Evolutionary conservation across 2,329 filamentous ascomycete genomes (phyloP).

Genomic region (Beauveria australis): DNA sequence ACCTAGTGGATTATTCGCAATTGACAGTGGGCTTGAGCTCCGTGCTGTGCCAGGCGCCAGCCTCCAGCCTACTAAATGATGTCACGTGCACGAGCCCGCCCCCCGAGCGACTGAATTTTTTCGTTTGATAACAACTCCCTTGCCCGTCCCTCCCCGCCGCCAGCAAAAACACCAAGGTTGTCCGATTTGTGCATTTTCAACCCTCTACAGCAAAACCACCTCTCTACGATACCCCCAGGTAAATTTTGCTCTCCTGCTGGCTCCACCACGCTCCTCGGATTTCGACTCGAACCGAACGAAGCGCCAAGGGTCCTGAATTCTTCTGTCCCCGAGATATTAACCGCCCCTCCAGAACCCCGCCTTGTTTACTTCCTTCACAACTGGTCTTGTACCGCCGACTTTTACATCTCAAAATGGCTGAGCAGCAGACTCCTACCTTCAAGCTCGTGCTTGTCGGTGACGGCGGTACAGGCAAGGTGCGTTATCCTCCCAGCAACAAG

Average conservation of each 20-base stretch:
- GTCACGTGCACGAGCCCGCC: constrained; percentile 28
- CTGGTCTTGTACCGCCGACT: constrained; percentile 16
- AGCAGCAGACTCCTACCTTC: constrained; percentile 65
- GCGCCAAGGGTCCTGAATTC: not conserved
- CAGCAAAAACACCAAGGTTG: constrained; percentile 32
- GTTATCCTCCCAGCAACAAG: constrained; percentile 15
- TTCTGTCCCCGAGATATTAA: constrained; percentile 20
- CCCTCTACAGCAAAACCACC: constrained; percentile 25
- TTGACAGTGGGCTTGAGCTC: not conserved
- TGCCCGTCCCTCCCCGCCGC: constrained; percentile 33
- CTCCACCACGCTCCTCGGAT: constrained; percentile 12
- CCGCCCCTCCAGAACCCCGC: constrained; percentile 31
- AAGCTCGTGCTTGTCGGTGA: constrained; percentile 99
- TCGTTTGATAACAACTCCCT: constrained; percentile 29
- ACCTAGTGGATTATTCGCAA: not conserved
- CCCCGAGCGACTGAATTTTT: constrained; percentile 33
- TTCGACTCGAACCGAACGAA: constrained; percentile 3
- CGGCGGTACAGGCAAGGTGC: constrained; percentile 97
- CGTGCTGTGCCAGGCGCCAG: not conserved
- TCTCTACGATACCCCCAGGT: constrained; percentile 10
- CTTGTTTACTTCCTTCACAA: constrained; percentile 38
- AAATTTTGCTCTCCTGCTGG: constrained; percentile 11
- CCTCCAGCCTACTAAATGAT: constrained; percentile 1
- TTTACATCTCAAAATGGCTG: constrained; percentile 52
- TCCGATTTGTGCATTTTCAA: constrained; percentile 28